Percentiles rank a stretch among this genome's conserved stretches.
Conservation (phyloP, 2,329 filamentous ascomycete species). For the Ceratocystiopsis minuta region DNA sequence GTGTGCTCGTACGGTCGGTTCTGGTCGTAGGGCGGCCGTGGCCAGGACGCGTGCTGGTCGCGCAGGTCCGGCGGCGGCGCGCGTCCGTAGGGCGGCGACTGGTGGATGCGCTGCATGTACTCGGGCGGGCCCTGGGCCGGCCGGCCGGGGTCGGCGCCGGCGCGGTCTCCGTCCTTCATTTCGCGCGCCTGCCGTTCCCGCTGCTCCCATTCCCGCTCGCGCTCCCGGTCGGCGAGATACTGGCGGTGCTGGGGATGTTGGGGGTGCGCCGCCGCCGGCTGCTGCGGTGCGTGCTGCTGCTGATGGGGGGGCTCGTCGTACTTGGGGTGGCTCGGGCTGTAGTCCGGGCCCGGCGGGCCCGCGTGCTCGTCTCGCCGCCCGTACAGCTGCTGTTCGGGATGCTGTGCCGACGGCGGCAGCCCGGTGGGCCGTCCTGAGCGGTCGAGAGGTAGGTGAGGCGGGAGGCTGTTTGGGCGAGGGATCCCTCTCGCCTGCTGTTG, state of each 20-base stretch:
- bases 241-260: slow-evolving; percentile 23
- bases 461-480: slow-evolving; percentile 28
- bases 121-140: slow-evolving; percentile 23
- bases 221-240: slow-evolving; percentile 5
- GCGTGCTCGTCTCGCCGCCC: slow-evolving; percentile 29
- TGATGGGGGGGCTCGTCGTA: slow-evolving; percentile 13
- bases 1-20: slow-evolving; percentile 13
- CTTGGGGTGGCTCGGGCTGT: slow-evolving; percentile 35
- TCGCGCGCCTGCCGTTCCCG: slow-evolving; percentile 15
- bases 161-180: slow-evolving; percentile 22
- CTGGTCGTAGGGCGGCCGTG: slow-evolving; percentile 23
- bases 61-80: slow-evolving; percentile 20
- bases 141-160: slow-evolving; percentile 13
- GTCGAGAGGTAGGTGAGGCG: no score
- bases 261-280: slow-evolving; percentile 26
- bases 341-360: slow-evolving; percentile 22
- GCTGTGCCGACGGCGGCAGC: no score
- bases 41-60: slow-evolving; percentile 21
- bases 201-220: slow-evolving; percentile 16
- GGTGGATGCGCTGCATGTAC: slow-evolving; percentile 20
- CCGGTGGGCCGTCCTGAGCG: not conserved
- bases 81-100: slow-evolving; percentile 23
- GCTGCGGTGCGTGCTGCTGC: slow-evolving; percentile 35
- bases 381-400: slow-evolving; percentile 29
- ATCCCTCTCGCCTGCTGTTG: slow-evolving; percentile 19